A percentile compares a stretch with the other conserved stretches of the same genome.
phyloP scores from a whole-genome alignment of 352 stramenopile species.

The Aphanomyces cochlioides region DNA sequence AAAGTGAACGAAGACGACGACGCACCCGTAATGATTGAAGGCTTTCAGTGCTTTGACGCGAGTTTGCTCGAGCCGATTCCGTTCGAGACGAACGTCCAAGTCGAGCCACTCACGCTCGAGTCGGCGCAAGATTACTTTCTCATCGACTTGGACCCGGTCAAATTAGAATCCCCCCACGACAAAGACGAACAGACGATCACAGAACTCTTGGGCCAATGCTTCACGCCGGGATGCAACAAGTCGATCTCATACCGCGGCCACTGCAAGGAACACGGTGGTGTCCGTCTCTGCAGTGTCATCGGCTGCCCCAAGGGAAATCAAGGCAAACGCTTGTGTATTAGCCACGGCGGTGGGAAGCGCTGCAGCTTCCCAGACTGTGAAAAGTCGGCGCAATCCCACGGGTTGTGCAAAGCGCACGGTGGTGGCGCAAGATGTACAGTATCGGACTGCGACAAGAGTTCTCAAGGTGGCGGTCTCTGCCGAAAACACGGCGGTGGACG shows the following conservation, averaged over 20 bases:
- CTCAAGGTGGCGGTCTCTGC: constrained; percentile 28
- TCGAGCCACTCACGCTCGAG: neutral
- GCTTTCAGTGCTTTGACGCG: constrained; percentile 10
- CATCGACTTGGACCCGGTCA: neutral
- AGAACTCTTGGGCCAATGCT: constrained; percentile 22
- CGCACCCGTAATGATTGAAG: neutral
- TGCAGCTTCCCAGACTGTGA: constrained; percentile 24
- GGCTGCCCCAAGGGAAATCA: constrained; percentile 30
- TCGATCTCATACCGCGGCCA: constrained; percentile 60
- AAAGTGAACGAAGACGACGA: neutral
- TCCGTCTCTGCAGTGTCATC: constrained; percentile 26
- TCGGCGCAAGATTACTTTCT: neutral
- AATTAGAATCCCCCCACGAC: neutral
- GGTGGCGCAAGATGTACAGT: constrained; percentile 28
- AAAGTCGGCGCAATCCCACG: constrained; percentile 28
- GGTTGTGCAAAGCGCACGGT: constrained; percentile 29
- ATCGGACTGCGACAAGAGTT: constrained; percentile 24
- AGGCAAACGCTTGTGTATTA: constrained; percentile 29
- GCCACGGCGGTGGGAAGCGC: constrained; percentile 29
- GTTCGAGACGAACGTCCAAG: neutral
- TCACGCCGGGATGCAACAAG: constrained; percentile 52
- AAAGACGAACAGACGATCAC: too few relatives aligned
- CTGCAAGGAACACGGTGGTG: constrained; percentile 31
- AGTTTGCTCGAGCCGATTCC: constrained; percentile 3
- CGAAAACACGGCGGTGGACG: constrained; percentile 30